phyloP scores from a whole-genome alignment of 1,284 basidiomycete genomes.

The Fomitiporia mediterranea region DNA sequence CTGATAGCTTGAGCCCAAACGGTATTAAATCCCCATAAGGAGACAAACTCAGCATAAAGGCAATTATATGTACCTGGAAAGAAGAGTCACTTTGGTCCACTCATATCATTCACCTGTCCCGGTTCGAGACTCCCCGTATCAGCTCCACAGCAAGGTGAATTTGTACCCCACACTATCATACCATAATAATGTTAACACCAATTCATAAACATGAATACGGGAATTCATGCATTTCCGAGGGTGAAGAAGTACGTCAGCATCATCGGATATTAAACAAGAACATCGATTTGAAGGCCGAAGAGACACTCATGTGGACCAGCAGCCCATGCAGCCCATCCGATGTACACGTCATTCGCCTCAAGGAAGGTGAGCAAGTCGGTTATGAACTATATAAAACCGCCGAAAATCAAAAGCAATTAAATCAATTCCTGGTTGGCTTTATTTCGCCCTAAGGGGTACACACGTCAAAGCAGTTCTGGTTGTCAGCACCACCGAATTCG shows the following conservation, averaged over 20 bases:
- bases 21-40: constrained; percentile 36
- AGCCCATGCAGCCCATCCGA: constrained; percentile 45
- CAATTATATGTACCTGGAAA: not conserved
- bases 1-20: constrained; percentile 38
- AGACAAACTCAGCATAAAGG: not conserved
- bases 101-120: constrained; percentile 29
- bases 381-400: constrained; percentile 24
- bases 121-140: constrained; percentile 43
- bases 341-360: constrained; percentile 38
- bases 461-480: constrained; percentile 36
- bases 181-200: no score
- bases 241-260: not conserved
- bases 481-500: constrained; percentile 42
- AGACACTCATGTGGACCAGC: constrained; percentile 38
- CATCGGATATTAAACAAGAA: not conserved
- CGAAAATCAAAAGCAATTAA: no score
- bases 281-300: not conserved
- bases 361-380: constrained; percentile 39
- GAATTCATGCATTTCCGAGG: no score
- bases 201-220: no score
- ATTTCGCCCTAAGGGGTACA: not conserved
- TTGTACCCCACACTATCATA: constrained; percentile 39
- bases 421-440: not conserved
- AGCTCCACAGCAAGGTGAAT: constrained; percentile 39
- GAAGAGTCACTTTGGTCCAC: constrained; percentile 23